phyloP scores from a whole-genome alignment of 2,329 filamentous ascomycete genomes.

The Colletotrichum sp. region DNA sequence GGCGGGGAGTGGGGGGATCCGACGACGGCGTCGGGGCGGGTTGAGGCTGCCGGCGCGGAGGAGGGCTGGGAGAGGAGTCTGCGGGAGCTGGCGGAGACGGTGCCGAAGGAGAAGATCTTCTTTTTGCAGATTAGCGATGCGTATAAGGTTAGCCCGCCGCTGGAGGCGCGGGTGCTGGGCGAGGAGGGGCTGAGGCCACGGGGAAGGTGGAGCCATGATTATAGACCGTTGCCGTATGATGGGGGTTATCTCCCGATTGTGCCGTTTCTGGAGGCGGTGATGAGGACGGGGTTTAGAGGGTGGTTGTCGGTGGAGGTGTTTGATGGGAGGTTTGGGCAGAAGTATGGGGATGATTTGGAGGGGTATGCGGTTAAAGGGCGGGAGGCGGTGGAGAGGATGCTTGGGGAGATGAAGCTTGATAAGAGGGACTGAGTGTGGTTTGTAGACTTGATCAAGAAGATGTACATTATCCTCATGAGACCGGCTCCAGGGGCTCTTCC shows the following conservation, averaged over 20 bases:
- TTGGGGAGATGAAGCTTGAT: conserved; percentile 12
- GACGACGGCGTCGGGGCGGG: conserved; percentile 63
- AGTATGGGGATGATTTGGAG: conserved; percentile 32
- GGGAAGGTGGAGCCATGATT: conserved; percentile 74
- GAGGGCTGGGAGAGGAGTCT: conserved; percentile 54
- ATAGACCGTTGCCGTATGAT: conserved; percentile 71
- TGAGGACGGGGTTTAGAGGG: conserved; percentile 69
- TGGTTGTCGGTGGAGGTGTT: conserved; percentile 73
- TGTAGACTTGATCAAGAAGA: too few species aligned
- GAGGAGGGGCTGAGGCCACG: conserved; percentile 62
- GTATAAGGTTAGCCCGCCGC: conserved; percentile 64
- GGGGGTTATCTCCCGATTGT: conserved; percentile 74
- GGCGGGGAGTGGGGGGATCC: conserved; percentile 78
- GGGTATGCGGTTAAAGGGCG: conserved; percentile 28
- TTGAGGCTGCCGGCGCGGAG: conserved; percentile 47
- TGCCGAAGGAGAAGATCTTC: conserved; percentile 75
- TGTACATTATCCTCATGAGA: background rate
- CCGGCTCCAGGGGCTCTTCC: background rate
- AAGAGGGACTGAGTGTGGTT: background rate
- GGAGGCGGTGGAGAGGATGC: conserved; percentile 8
- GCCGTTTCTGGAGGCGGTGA: conserved; percentile 68
- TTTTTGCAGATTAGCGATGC: conserved; percentile 78
- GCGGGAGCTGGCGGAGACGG: conserved; percentile 23
- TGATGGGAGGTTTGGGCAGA: conserved; percentile 33
- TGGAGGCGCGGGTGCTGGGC: conserved; percentile 51